Base-by-base conservation (phyloP, 2,329 filamentous ascomycete species). In the Dactylella cylindrospora region DNA sequence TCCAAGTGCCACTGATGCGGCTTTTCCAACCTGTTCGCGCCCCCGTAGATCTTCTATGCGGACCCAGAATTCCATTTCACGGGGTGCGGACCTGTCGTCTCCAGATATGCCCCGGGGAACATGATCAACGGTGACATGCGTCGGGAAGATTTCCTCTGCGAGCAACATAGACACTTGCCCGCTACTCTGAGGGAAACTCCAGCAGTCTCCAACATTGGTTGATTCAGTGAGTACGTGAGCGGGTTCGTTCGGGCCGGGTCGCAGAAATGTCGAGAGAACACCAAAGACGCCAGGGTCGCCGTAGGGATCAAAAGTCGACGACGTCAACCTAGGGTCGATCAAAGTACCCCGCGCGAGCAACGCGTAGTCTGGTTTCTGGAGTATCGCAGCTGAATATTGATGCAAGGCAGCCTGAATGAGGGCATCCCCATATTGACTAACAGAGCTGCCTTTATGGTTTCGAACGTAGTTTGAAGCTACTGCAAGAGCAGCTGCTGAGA, bases 181-280 rank as follows among this genome's bases (percentile, higher is more conserved):
- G 29, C 82, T 81, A 41, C 70, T 66, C 0, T 74, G 73, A 2
- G 76, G 78, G 3, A 85, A 83, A 72, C 91, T 97, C 86, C 89
- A 97, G 73, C 89, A 94, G 64, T 97, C 87, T 15, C 86, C 88
- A 26, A 85, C 79, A 41, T 95, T 61, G n/a, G 41, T 49, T 3
- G 55, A 61, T 22, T 61, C 55, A 8, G 55, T 61, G 51, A 67
- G 51, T 38, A 57, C 54, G 32, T 50, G 38, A 41, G 49, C 62
- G 36, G 46, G 52, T 20, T 44, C 43, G 44, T 51, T 43, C 23
- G 49, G 53, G 25, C 33, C 51, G 19, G 51, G 51, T 20, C 45
- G 49, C 17, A 57, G 22, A 33, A 41, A 25, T 12, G 47, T 39
- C 12, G 51, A 60, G n/a, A 57, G 25, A 23, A 41, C 41, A 15